Conservation (phyloP, 805 yeast species). For the Brettanomyces nanus region DNA sequence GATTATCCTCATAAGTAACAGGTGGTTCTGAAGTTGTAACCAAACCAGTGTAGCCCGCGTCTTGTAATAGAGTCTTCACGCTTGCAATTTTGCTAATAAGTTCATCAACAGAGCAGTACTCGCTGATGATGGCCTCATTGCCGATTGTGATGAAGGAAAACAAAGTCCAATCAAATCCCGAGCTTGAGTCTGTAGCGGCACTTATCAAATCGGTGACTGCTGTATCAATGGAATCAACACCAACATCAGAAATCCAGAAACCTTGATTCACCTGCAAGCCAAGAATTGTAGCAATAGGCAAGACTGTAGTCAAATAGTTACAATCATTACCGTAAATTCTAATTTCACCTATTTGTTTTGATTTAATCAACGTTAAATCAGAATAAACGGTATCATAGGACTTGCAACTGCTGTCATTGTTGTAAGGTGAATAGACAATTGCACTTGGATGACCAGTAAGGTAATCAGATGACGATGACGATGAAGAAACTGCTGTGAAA, state of each 20-base stretch:
- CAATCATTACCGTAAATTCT: slow-evolving; percentile 90
- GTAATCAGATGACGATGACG: slow-evolving; percentile 24
- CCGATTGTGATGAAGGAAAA: slow-evolving; percentile 77
- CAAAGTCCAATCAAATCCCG: slow-evolving; percentile 58
- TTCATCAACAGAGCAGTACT: slow-evolving; percentile 52
- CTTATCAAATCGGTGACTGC: slow-evolving; percentile 45
- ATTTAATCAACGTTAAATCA: slow-evolving; percentile 52
- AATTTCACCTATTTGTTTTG: slow-evolving; percentile 55
- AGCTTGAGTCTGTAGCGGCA: slow-evolving; percentile 28
- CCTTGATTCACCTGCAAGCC: slow-evolving; percentile 82
- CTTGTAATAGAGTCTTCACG: slow-evolving; percentile 48
- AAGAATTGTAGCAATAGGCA: slow-evolving; percentile 46
- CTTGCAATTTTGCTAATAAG: slow-evolving; percentile 55
- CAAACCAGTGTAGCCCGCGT: slow-evolving; percentile 70
- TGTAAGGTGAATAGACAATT: slow-evolving; percentile 75
- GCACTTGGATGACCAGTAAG: slow-evolving; percentile 38
- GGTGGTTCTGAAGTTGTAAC: slow-evolving; percentile 90
- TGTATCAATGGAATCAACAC: slow-evolving; percentile 62
- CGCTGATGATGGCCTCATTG: slow-evolving; percentile 73
- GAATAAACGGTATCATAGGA: slow-evolving; percentile 38
- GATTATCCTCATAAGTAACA: slow-evolving; percentile 52
- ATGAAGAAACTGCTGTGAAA: slow-evolving; percentile 13
- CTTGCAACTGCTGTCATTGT: slow-evolving; percentile 61
- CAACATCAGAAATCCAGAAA: slow-evolving; percentile 62
- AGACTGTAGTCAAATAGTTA: slow-evolving; percentile 52